Base-by-base conservation (phyloP, 164 flowering plant species). In the Sedum album region DNA sequence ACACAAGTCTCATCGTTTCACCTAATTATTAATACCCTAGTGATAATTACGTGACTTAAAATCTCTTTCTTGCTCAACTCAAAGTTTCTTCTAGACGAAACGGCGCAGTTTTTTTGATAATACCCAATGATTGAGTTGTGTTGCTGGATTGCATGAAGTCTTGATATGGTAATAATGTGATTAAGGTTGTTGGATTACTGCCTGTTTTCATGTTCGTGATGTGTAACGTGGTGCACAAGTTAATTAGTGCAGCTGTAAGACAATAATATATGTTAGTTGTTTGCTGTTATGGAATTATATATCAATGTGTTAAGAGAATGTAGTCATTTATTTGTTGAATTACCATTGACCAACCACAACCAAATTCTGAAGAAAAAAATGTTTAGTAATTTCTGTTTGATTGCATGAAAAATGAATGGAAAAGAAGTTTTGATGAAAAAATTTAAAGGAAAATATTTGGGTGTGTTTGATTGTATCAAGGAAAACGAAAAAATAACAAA, bases 1-100 rank as follows among this genome's bases (percentile, higher is more conserved):
- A 57, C 33, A 57, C 62, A 30, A 57, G 33, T 57, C 1, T 7
- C 31, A 8, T 57, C 18, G 62, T 57, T 51, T 55, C 33, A 28
- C 62, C 62, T 57, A 57, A 57, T 26, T 57, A 57, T 57, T 57
- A 13, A 18, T 7, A 28, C 33, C 6, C 62, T 6, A 26, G 28
- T 57, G 62, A n/a, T n/a, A n/a, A 57, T 57, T 57, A 57, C 5
- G 62, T 28, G 62, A 57, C 62, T 26, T 23, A 33, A 57, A 57
- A 57, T 17, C 20, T 30, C 62, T 57, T 57, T 57, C 33, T 0
- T 57, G 33, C 33, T 28, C 4, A 20, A 49, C 4, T 49, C 6
- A 17, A 49, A 17, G 60, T 25, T 55, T 55, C 31, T 14, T 7
- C 15, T 6, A 21, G 1, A 55, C 14, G 4, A 25, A 55, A 55